These are phyloP conservation scores for Micromonas commoda DNA, from an alignment of 139 green algal genomes.

Conservation along the genomic window DNA sequence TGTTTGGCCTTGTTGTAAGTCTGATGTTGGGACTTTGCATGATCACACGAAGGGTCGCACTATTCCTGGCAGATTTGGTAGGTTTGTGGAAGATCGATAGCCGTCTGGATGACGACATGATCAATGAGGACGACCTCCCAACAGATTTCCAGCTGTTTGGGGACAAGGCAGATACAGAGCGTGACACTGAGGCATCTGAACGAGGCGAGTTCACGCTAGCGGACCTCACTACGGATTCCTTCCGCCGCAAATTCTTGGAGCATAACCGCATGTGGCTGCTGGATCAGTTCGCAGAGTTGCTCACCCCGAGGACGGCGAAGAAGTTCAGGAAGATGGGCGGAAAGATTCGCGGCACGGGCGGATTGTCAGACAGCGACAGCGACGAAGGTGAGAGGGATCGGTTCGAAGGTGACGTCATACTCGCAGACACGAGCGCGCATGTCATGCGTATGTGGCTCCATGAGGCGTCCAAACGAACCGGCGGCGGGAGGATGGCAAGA, in stretches of 20 bases:
- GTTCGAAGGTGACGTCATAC: neutral
- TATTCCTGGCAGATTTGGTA: conserved; percentile 11
- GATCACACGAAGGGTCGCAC: neutral
- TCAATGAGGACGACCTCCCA: neutral
- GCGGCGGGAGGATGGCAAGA: neutral
- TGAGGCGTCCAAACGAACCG: neutral
- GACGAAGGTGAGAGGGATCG: neutral
- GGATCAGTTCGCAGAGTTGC: conserved; percentile 23
- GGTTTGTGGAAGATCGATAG: conserved; percentile 18
- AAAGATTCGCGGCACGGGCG: neutral
- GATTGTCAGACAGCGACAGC: neutral
- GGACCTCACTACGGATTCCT: conserved; percentile 8
- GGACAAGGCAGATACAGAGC: neutral
- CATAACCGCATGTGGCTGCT: conserved; percentile 25
- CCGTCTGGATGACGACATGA: neutral
- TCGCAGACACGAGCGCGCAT: neutral
- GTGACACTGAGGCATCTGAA: neutral
- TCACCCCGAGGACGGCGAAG: conserved; percentile 24
- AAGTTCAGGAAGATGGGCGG: conserved; percentile 21
- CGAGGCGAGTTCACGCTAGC: conserved; percentile 2
- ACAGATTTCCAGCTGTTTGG: neutral
- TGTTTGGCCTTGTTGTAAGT: neutral
- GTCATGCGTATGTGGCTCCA: neutral
- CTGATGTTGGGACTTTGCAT: neutral
- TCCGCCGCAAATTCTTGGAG: conserved; percentile 22